Evolutionary conservation across 2,329 filamentous ascomycete genomes (phyloP).

Genomic region (Rutstroemia sp.): DNA sequence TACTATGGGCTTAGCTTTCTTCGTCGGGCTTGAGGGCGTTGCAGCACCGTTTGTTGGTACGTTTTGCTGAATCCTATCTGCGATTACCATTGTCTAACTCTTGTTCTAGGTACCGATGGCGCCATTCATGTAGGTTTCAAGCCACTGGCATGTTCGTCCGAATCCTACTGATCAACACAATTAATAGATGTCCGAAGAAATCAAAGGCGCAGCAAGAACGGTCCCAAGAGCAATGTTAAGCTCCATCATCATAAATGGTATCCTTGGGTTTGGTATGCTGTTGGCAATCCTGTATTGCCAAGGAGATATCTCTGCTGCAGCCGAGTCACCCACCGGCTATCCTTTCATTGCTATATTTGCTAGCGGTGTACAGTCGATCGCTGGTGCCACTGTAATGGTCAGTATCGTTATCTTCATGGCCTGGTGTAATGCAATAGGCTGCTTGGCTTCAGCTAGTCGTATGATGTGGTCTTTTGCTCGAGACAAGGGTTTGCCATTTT

Average conservation of each 20-base stretch:
- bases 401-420: not conserved
- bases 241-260: constrained; percentile 39
- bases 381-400: not conserved
- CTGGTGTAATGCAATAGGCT: not conserved
- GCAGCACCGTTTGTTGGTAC: no score
- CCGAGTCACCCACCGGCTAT: constrained; percentile 29
- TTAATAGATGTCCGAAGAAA: constrained; percentile 33
- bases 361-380: not conserved
- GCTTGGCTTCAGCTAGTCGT: constrained; percentile 29
- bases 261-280: constrained; percentile 34
- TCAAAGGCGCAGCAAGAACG: constrained; percentile 37
- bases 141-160: not conserved
- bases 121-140: not conserved
- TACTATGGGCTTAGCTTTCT: not conserved
- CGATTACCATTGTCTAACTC: no score
- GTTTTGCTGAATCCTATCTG: no score
- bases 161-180: not conserved
- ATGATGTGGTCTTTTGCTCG: constrained; percentile 37
- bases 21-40: not conserved
- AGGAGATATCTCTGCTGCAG: constrained; percentile 21
- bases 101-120: not conserved
- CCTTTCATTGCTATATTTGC: not conserved
- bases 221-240: constrained; percentile 41
- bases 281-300: constrained; percentile 29
- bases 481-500: constrained; percentile 36